Conservation (phyloP, 2,329 filamentous ascomycete genomes). For the Rachicladosporium sp. region DNA sequence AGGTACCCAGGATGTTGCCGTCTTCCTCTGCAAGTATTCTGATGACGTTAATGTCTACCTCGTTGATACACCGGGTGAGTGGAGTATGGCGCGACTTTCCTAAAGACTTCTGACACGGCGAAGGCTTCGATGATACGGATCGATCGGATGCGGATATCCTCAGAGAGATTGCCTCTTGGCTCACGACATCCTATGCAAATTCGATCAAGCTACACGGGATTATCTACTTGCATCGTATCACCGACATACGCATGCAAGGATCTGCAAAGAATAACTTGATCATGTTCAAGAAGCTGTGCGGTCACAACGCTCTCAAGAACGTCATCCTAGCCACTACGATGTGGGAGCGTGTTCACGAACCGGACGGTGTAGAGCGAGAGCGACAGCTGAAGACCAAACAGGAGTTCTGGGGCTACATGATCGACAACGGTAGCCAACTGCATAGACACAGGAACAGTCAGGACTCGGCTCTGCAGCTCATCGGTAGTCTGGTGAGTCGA, state of each 20-base stretch:
- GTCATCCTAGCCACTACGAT: constrained; percentile 32
- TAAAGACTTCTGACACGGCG: background rate
- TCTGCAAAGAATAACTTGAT: constrained; percentile 29
- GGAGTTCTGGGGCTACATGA: constrained; percentile 14
- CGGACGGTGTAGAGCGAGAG: constrained; percentile 11
- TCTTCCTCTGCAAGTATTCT: background rate
- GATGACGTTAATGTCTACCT: constrained; percentile 1
- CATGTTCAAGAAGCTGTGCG: constrained; percentile 35
- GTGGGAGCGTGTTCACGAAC: constrained; percentile 23
- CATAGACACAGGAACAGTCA: constrained; percentile 6
- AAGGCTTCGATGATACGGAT: too few relatives aligned
- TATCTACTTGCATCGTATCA: constrained; percentile 36
- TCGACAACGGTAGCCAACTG: constrained; percentile 8
- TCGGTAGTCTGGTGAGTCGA: constrained; percentile 6
- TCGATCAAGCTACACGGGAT: constrained; percentile 29
- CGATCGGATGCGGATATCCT: constrained; percentile 32
- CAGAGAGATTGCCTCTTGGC: constrained; percentile 28
- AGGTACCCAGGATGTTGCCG: constrained; percentile 1
- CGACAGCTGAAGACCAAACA: constrained; percentile 6
- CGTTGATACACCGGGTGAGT: constrained; percentile 5
- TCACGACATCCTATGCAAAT: constrained; percentile 22
- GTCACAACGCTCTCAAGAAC: constrained; percentile 28
- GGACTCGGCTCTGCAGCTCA: constrained; percentile 10
- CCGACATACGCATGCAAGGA: constrained; percentile 29
- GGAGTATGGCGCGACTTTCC: constrained; percentile 4